Evolutionary conservation across 768 basidiomycete genomes (phyloP).

Genomic region (Rhizopogon vesiculosus): DNA sequence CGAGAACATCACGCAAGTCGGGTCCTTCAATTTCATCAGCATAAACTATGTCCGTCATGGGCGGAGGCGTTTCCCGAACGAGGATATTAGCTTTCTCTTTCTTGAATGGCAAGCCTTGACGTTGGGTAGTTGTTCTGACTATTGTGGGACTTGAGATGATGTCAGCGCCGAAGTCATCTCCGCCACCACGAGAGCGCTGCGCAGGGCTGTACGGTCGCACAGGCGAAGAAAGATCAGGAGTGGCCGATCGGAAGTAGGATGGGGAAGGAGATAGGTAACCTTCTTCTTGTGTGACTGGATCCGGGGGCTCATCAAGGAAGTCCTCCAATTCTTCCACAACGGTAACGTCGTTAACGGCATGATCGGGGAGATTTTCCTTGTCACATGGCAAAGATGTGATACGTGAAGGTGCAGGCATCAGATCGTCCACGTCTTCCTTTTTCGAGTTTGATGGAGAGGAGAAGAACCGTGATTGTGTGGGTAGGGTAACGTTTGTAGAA

Average conservation of each 20-base stretch:
- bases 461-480: conserved; percentile 37
- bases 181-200: conserved; percentile 3
- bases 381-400: conserved; percentile 17
- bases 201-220: conserved; percentile 23
- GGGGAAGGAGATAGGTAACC: conserved; percentile 76
- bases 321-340: conserved; percentile 35
- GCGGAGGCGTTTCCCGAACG: conserved; percentile 25
- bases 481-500: conserved; percentile 7
- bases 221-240: conserved; percentile 67
- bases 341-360: conserved; percentile 34
- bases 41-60: conserved; percentile 3
- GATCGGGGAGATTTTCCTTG: conserved; percentile 41
- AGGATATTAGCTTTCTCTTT: conserved; percentile 15
- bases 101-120: not conserved
- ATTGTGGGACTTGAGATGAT: conserved; percentile 29
- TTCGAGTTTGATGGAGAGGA: conserved; percentile 4
- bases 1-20: conserved; percentile 42
- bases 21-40: conserved; percentile 24
- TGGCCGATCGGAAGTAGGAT: conserved; percentile 43
- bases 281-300: conserved; percentile 66
- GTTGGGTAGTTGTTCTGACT: conserved; percentile 11
- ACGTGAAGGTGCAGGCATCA: conserved; percentile 29
- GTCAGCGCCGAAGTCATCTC: conserved; percentile 49
- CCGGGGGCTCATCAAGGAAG: conserved; percentile 33
- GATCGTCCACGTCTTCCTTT: conserved; percentile 11